These are phyloP conservation scores for Jaapia argillacea DNA, from an alignment of 768 basidiomycete genomes.

Conservation along the genomic window DNA sequence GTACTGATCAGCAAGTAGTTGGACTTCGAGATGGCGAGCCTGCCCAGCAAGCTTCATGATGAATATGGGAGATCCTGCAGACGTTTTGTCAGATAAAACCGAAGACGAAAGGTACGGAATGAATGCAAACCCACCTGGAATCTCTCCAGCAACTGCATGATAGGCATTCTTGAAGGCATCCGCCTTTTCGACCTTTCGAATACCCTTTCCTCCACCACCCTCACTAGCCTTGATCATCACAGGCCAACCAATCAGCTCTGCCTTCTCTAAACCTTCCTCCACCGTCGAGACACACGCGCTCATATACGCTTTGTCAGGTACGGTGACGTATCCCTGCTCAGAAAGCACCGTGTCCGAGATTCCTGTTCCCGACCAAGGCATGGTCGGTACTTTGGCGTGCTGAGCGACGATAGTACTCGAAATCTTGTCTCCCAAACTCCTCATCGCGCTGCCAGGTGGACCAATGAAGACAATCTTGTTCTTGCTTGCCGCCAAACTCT, in stretches of 20 bases:
- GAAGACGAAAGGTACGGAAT: constrained; percentile 4
- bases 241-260: constrained; percentile 89
- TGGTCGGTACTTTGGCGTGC: constrained; percentile 91
- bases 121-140: constrained; percentile 61
- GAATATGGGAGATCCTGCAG: constrained; percentile 89
- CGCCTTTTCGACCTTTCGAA: constrained; percentile 82
- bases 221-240: constrained; percentile 99
- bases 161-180: constrained; percentile 92
- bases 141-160: constrained; percentile 89
- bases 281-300: constrained; percentile 83
- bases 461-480: constrained; percentile 99
- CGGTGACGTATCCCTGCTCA: constrained; percentile 82
- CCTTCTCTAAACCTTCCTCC: constrained; percentile 76
- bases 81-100: constrained; percentile 6
- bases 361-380: constrained; percentile 98
- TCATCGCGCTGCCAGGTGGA: constrained; percentile 97
- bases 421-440: constrained; percentile 98
- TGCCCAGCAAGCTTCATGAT: constrained; percentile 99
- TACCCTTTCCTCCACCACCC: constrained; percentile 98
- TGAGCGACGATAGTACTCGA: constrained; percentile 99
- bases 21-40: constrained; percentile 96
- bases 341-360: constrained; percentile 82
- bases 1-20: constrained; percentile 97
- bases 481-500: constrained; percentile 83
- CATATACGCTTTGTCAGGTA: constrained; percentile 84